Conservation (phyloP, 192 early-diverging fungal species). For the Lobosporangium transversale region DNA sequence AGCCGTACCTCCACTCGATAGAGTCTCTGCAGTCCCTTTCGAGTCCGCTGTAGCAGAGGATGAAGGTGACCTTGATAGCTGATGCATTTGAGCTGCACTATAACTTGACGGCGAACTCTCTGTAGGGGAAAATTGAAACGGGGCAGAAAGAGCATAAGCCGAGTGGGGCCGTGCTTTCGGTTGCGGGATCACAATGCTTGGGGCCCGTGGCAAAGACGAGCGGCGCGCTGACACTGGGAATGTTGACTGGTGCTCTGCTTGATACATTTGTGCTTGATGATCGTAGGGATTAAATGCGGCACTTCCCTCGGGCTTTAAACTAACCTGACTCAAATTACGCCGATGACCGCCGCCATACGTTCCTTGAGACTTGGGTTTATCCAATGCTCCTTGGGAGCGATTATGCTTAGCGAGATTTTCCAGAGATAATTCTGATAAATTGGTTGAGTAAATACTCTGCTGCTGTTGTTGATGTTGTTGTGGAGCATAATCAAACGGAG, state of each 20-base stretch:
- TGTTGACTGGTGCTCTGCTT: neutral
- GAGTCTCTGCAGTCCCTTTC: slow-evolving; percentile 7
- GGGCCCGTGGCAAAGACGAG: neutral
- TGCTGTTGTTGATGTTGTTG: neutral
- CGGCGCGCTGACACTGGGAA: neutral
- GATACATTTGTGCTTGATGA: slow-evolving; percentile 8
- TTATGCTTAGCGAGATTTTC: slow-evolving; percentile 33
- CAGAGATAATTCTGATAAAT: slow-evolving; percentile 17
- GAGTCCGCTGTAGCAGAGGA: neutral
- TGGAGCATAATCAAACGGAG: neutral
- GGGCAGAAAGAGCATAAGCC: neutral
- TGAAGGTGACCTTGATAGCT: slow-evolving; percentile 1
- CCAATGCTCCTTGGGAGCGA: slow-evolving; percentile 23
- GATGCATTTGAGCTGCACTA: neutral
- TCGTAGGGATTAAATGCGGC: slow-evolving; percentile 16
- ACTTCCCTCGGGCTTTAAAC: slow-evolving; percentile 12
- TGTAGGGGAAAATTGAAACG: neutral
- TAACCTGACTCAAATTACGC: slow-evolving; percentile 27
- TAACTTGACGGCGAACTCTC: slow-evolving; percentile 12
- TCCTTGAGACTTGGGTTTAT: neutral
- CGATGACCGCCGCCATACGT: slow-evolving; percentile 4
- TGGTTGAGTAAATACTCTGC: neutral
- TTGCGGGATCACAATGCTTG: slow-evolving; percentile 33
- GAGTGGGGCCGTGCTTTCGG: slow-evolving; percentile 8
- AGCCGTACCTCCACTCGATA: slow-evolving; percentile 27